Base-by-base conservation (phyloP, 352 stramenopile species). In the Aphanomyces astaci region DNA sequence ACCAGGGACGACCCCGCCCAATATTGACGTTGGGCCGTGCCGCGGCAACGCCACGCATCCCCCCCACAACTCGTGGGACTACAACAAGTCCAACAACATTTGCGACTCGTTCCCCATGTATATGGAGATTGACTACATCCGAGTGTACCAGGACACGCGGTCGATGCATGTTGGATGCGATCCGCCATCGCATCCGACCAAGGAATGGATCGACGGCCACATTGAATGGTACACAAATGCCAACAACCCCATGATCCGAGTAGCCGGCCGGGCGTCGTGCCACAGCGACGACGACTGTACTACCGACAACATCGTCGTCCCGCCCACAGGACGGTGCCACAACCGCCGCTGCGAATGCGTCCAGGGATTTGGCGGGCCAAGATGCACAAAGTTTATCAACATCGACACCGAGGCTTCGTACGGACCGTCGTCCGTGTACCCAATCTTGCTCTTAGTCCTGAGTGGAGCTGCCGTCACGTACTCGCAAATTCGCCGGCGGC, bases 321-420 rank as follows among this genome's bases (percentile, higher is more conserved):
- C 36, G 36, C 48, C 48, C 53, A 89, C 80, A 1, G 84, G 82
- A 11, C 63, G 64, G n/a, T 89, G 81, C 70, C 80, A 82, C 31
- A 49, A 73, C 45, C 63, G 64, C 9, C 71, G 78, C 7, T 90
- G 84, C 63, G 71, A 81, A 43, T 92, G 82, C 69, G 78, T 64
- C 7, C 82, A 77, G 49, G 87, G 84, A 59, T 90, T 78, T 77
- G 78, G 78, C 19, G 84, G 82, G 0, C 81, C 83, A 24, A 77
- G 83, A 1, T 92, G 83, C 66, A 90, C 80, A 11, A 78, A 53
- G 11, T 49, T 43, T 15, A 43, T 43, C 7, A 43, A 43, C 36
- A 15, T 43, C 15, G 36, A 43, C 36, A 15, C 15, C 7, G 36
- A 64, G 15, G 7, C 36, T 7, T 43, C 36, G 36, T 43, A 15